Base-by-base conservation (phyloP, 495 filamentous ascomycete species). In the Tetracladium marchalianum region DNA sequence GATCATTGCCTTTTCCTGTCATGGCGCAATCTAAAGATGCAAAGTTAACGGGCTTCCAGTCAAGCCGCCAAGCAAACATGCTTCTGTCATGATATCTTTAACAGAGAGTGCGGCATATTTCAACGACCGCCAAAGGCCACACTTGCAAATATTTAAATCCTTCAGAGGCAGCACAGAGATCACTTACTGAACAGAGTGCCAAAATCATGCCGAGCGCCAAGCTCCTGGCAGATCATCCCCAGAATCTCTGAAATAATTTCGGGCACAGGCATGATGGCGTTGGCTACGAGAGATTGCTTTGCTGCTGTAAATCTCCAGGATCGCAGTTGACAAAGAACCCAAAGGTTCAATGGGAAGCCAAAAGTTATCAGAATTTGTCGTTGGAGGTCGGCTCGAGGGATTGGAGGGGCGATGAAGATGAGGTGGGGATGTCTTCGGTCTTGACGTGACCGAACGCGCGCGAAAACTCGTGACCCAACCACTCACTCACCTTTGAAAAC, bases 211-310 rank as follows among this genome's bases (percentile, higher is more conserved):
- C 66, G 61, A 11, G 58, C 53, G 12, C 70, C 65, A n/a, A 85
- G 61, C 42, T 75, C 69, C 38, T 74, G 64, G 49, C 70, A 77
- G 31, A 85, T 62, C 31, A 84, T 58, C 55, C 70, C 70, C 50
- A 82, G 62, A 27, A 84, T 69, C 44, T 85, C 82, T 32, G 71
- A 66, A 5, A 76, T 77, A 12, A 85, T n/a, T n/a, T n/a, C n/a
- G 62, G 31, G 35, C 39, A 24, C 7, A 3, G 22, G 7, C 22
- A 27, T 27, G 22, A 7, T 27, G 22, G 22, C 22, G 22, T 27
- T 7, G 3, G 22, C 7, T 27, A 1, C 22, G 38, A 11, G 36
- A 13, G 4, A 11, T 19, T 1, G 18, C 27, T 46, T 27, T 38
- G 35, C 35, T 38, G 2, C 13, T 18, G 2, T 27, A 27, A 27